These are phyloP conservation scores for Bisporella sp. DNA, from an alignment of 2,329 filamentous ascomycete species.

Conservation along the genomic window DNA sequence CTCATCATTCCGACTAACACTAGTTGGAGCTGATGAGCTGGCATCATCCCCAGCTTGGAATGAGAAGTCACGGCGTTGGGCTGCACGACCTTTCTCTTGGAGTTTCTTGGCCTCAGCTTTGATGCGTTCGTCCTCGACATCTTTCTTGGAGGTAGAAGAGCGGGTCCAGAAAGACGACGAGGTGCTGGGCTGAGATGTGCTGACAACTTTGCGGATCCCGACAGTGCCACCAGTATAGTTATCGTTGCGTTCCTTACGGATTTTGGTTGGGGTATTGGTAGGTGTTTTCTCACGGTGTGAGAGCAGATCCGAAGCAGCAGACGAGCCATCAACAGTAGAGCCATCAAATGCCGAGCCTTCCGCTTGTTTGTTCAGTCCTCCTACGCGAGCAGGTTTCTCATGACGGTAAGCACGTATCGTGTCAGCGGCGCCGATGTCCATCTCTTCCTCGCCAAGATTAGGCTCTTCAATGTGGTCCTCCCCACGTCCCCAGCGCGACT, in stretches of 20 bases:
- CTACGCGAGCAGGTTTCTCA: conserved; percentile 80
- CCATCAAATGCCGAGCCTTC: conserved; percentile 79
- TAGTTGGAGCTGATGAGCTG: conserved; percentile 9
- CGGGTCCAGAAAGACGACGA: conserved; percentile 11
- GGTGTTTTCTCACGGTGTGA: conserved; percentile 50
- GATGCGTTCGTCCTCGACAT: conserved; percentile 36
- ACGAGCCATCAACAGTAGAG: conserved; percentile 40
- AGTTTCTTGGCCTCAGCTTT: conserved; percentile 48
- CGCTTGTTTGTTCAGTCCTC: conserved; percentile 76
- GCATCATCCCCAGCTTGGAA: conserved; percentile 26
- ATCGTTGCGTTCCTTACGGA: conserved; percentile 19
- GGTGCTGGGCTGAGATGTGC: conserved; percentile 4
- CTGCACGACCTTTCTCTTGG: conserved; percentile 44
- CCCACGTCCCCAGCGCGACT: neutral
- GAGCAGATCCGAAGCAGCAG: conserved; percentile 46
- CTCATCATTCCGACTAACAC: conserved; percentile 10
- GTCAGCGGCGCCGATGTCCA: conserved; percentile 53
- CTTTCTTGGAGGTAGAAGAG: conserved; percentile 6
- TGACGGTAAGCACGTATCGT: conserved; percentile 79
- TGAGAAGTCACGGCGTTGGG: conserved; percentile 23
- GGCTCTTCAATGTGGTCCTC: conserved; percentile 4
- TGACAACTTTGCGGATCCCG: conserved; percentile 26
- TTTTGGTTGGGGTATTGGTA: conserved; percentile 41
- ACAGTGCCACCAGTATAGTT: conserved; percentile 14
- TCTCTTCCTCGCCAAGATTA: conserved; percentile 18